These are phyloP conservation scores for Colletotrichum sp. DNA, from an alignment of 2,329 filamentous ascomycete species.

Conservation along the genomic window DNA sequence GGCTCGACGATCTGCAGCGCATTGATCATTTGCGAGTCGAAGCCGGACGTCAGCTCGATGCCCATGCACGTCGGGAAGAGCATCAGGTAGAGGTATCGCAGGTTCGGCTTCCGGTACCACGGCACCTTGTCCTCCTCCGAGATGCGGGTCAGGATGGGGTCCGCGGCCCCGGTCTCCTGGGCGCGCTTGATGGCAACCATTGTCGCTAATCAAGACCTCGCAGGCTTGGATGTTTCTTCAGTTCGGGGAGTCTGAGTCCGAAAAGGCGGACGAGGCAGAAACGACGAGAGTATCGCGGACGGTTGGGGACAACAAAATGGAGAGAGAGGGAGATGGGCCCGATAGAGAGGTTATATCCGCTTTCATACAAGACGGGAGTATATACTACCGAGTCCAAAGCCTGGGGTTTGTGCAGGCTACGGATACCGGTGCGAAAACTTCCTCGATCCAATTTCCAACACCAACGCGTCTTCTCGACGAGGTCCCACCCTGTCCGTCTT, in stretches of 20 bases:
- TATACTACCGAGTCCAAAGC: neutral
- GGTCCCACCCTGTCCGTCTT: neutral
- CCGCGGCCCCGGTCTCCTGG: slow-evolving; percentile 22
- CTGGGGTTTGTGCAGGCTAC: neutral
- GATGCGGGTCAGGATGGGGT: slow-evolving; percentile 35
- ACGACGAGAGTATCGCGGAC: neutral
- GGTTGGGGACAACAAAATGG: neutral
- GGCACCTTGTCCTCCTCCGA: slow-evolving; percentile 42
- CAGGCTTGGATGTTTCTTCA: neutral
- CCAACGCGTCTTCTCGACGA: neutral
- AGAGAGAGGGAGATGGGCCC: neutral
- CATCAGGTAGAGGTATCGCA: slow-evolving; percentile 60
- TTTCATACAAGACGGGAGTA: neutral
- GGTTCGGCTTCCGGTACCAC: slow-evolving; percentile 66
- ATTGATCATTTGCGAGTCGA: slow-evolving; percentile 52
- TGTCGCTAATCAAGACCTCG: neutral
- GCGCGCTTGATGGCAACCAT: slow-evolving; percentile 18
- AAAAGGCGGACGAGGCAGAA: neutral
- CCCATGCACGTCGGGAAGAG: slow-evolving; percentile 67
- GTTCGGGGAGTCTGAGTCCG: neutral
- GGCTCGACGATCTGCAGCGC: slow-evolving; percentile 43
- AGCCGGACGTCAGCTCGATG: slow-evolving; percentile 57
- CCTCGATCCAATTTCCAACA: neutral
- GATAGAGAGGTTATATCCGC: neutral
- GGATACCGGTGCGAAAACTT: neutral